Percentiles rank a stretch among this genome's conserved stretches.
Evolutionary conservation across 225 moss, liverwort and hornwort species (phyloP).

Genomic region (Bryum argenteum): DNA sequence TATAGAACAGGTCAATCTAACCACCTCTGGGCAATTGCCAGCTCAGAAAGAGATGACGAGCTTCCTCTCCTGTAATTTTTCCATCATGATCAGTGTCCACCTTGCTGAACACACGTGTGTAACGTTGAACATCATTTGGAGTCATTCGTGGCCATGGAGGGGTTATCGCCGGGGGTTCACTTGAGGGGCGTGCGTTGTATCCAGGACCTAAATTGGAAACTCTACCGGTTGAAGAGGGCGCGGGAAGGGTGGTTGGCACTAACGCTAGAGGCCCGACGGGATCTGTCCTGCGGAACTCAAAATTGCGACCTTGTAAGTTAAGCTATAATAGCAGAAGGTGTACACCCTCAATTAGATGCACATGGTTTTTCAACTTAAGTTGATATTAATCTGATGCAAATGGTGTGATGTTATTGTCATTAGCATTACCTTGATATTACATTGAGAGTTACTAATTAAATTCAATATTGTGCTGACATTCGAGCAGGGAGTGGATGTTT

Average conservation of each 20-base stretch:
- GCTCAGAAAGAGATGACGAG: constrained; percentile 87
- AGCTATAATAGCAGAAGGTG: constrained; percentile 9
- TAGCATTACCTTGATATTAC: neutral
- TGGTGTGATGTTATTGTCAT: neutral
- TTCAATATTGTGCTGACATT: neutral
- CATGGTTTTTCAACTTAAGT: neutral
- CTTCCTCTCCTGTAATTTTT: constrained; percentile 89
- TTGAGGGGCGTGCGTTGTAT: constrained; percentile 45
- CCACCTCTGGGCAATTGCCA: constrained; percentile 95
- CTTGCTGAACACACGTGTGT: constrained; percentile 80
- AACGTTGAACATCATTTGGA: constrained; percentile 81
- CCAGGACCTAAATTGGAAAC: constrained; percentile 52
- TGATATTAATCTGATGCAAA: neutral
- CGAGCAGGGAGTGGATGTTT: neutral
- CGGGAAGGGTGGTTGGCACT: constrained; percentile 54
- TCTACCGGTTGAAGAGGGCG: constrained; percentile 33
- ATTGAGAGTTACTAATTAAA: neutral
- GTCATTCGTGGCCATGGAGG: constrained; percentile 92
- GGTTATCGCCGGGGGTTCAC: constrained; percentile 36
- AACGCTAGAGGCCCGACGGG: constrained; percentile 47
- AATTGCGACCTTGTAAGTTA: constrained; percentile 8
- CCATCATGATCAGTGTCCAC: constrained; percentile 95
- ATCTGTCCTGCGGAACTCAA: constrained; percentile 49
- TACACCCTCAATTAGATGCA: neutral
- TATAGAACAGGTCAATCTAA: constrained; percentile 19